Evolutionary conservation across 192 early-diverging fungal genomes (phyloP), one percentile per base, ranked within the genome.

Genomic region (Gryganskiella cystojenkinii): DNA sequence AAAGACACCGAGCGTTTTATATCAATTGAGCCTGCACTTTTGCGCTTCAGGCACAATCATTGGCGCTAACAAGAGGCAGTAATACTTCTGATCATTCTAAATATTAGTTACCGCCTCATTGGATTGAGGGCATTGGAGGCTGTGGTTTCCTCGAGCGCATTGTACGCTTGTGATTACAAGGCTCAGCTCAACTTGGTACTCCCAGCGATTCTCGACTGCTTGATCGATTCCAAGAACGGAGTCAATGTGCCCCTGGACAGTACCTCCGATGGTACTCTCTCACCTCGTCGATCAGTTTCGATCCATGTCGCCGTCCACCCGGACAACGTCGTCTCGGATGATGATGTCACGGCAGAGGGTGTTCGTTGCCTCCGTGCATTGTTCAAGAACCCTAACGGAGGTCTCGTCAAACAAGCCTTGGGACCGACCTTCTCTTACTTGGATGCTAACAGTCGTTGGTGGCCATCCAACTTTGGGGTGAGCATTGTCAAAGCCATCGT

Each of bases 91-190:
- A 17, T 42, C 54, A 17, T 62, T 62, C 27, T 22, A 30, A 34
- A 15, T 8, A 14, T 13, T 35, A 83, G 81, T 27, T 83, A 71
- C 52, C 71, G 72, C 4, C 85, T 84, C 33, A 84, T 89, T 30
- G 92, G 92, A 2, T 80, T 91, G 56, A 76, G 88, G 35, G 91
- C 85, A 33, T 55, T 90, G 56, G 90, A 91, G 66, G 89, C 84
- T 19, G 76, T 85, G 11, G 83, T 86, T 7, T 86, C 89, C 19
- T 90, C 89, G 34, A 70, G 70, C n/a, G 90, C 92, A 9, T 82
- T 91, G 13, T 83, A 90, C 42, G 87, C 89, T 5, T 66, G 84
- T 3, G 84, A 91, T 46, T 79, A 81, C 75, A 86, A 88, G 70
- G 71, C 81, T 17, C 91, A 92, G 61, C 75, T 92, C 22, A 80